Percentiles rank a stretch among this genome's conserved stretches.
Conservation (phyloP, 2,329 filamentous ascomycete genomes). For the Penicillium hesseltinei region DNA sequence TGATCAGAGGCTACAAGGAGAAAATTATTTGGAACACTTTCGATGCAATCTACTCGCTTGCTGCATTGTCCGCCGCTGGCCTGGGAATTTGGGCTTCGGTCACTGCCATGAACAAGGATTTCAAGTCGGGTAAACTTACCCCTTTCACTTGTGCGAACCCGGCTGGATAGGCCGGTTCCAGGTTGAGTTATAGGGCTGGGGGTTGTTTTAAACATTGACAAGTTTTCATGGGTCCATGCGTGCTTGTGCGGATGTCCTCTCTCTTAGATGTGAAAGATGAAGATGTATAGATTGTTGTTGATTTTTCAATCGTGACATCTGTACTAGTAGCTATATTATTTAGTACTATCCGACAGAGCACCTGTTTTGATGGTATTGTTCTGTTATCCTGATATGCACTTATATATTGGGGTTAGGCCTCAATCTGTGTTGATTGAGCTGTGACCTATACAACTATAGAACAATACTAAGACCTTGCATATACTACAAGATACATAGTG, state of each 20-base stretch:
- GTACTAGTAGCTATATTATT: no score
- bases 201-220: not conserved
- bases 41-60: slow-evolving; percentile 11
- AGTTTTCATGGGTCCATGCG: not conserved
- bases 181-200: not conserved
- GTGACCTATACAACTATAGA: not conserved
- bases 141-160: slow-evolving; percentile 16
- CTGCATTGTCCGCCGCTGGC: slow-evolving; percentile 10
- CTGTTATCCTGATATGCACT: no score
- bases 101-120: slow-evolving; percentile 7
- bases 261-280: not conserved
- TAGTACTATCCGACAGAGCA: no score
- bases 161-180: slow-evolving; percentile 7
- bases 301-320: no score
- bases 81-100: slow-evolving; percentile 19
- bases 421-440: not conserved
- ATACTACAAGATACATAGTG: not conserved
- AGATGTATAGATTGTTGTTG: not conserved
- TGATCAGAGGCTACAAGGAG: slow-evolving; percentile 16
- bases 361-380: no score
- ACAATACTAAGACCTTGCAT: not conserved
- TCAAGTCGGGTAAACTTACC: slow-evolving; percentile 2
- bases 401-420: not conserved
- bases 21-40: slow-evolving; percentile 17
- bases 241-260: not conserved